These are phyloP conservation scores for Fusarium ambrosium DNA, from an alignment of 2,329 filamentous ascomycete species.

Conservation along the genomic window DNA sequence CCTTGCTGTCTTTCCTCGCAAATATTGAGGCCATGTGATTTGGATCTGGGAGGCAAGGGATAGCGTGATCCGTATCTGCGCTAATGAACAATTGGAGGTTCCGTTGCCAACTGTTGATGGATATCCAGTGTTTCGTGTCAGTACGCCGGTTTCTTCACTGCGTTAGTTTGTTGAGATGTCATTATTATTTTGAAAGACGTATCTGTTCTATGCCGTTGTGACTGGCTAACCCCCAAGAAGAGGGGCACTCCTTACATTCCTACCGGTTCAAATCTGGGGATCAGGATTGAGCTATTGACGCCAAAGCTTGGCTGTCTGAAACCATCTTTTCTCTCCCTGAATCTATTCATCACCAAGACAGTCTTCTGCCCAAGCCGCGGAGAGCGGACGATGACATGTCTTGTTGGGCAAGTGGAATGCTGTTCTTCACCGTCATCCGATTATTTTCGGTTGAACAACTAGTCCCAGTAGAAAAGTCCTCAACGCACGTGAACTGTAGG, in stretches of 20 bases:
- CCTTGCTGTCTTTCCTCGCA: neutral
- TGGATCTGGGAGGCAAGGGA: neutral
- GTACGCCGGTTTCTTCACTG: neutral
- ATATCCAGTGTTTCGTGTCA: neutral
- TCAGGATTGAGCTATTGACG: neutral
- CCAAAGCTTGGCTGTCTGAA: neutral
- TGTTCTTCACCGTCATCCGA: neutral
- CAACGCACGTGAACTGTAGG: neutral
- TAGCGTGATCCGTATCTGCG: neutral
- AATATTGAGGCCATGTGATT: neutral
- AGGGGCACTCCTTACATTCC: neutral
- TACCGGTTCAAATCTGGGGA: neutral
- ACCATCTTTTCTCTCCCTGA: neutral
- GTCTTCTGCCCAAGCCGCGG: neutral
- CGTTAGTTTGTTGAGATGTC: neutral
- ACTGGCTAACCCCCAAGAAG: neutral
- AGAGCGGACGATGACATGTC: neutral
- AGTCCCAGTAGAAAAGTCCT: too few relatives aligned
- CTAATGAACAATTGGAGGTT: neutral
- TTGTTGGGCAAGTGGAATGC: neutral
- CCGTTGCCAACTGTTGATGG: too few relatives aligned
- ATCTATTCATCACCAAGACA: neutral
- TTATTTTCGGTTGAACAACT: neutral
- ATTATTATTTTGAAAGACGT: neutral
- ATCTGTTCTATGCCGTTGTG: too few relatives aligned